Percentiles rank a stretch among this genome's conserved stretches.
phyloP scores from a whole-genome alignment of 805 yeast species.

The Schwanniomyces sp. region DNA sequence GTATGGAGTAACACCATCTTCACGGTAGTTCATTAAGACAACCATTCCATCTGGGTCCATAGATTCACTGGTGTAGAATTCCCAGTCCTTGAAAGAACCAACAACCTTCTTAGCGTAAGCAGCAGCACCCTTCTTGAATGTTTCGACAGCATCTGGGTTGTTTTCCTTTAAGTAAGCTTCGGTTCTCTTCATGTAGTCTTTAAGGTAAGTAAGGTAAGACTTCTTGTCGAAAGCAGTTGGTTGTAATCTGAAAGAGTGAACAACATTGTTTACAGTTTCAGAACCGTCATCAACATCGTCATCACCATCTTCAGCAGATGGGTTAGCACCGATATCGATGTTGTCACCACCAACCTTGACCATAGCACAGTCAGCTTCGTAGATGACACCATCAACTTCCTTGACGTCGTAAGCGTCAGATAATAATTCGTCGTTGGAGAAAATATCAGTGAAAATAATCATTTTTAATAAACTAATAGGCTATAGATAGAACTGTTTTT shows the following conservation, averaged over 20 bases:
- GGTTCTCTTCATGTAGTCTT: conserved; percentile 97
- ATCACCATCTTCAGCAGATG: conserved; percentile 94
- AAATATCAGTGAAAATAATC: conserved; percentile 62
- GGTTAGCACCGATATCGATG: conserved; percentile 99
- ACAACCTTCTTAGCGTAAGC: conserved; percentile 95
- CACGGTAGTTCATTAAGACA: conserved; percentile 98
- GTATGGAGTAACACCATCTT: conserved; percentile 97
- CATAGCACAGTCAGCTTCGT: conserved; percentile 96
- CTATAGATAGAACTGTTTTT: not conserved
- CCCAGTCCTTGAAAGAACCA: conserved; percentile 97
- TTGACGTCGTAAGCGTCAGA: conserved; percentile 95
- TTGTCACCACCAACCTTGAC: conserved; percentile 87
- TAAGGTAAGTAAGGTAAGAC: conserved; percentile 93
- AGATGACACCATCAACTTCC: conserved; percentile 86
- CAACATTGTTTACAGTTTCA: conserved; percentile 96
- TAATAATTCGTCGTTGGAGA: conserved; percentile 93
- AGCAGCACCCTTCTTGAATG: conserved; percentile 96
- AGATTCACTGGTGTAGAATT: conserved; percentile 98
- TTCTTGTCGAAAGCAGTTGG: conserved; percentile 96
- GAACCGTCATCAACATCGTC: conserved; percentile 81
- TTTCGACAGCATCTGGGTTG: conserved; percentile 82
- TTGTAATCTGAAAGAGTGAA: conserved; percentile 97
- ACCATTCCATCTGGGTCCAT: conserved; percentile 99
- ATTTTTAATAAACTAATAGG: conserved; percentile 16
- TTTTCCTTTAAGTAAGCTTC: conserved; percentile 88